Percentiles rank a stretch among this genome's conserved stretches.
Conservation (phyloP, 306 rosid species). For the Lithocarpus polystachyus region DNA sequence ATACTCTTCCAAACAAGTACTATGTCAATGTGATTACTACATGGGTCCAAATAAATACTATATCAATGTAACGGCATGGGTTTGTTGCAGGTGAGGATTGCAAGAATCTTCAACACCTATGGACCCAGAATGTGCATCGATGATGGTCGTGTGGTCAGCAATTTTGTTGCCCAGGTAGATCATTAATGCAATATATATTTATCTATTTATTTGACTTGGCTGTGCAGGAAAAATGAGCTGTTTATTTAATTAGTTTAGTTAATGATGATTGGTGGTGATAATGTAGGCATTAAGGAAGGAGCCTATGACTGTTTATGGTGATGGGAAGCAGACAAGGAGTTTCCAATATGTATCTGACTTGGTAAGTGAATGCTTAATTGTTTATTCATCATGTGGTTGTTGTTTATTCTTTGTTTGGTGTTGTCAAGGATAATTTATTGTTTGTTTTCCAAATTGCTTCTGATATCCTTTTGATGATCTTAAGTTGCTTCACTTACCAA, state of each 20-base stretch:
- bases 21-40: no score
- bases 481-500: background rate
- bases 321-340: slow-evolving; percentile 99
- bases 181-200: no score
- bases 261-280: slow-evolving; percentile 16
- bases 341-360: slow-evolving; percentile 98
- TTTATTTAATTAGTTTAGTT: slow-evolving; percentile 11
- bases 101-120: slow-evolving; percentile 95
- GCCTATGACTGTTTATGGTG: slow-evolving; percentile 94
- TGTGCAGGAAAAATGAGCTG: background rate
- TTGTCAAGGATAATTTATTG: background rate
- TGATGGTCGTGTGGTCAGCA: slow-evolving; percentile 98
- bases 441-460: background rate
- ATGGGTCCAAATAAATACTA: no score
- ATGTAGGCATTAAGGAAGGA: slow-evolving; percentile 96
- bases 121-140: slow-evolving; percentile 99
- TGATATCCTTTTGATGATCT: background rate
- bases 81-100: slow-evolving; percentile 80
- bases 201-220: background rate
- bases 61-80: background rate
- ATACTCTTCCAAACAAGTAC: no score
- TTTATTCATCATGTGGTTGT: background rate
- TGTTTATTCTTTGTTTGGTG: slow-evolving; percentile 12
- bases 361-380: slow-evolving; percentile 40
- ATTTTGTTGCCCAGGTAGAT: slow-evolving; percentile 92